Conservation (phyloP, 495 filamentous ascomycete genomes). For the Podospora comata region DNA sequence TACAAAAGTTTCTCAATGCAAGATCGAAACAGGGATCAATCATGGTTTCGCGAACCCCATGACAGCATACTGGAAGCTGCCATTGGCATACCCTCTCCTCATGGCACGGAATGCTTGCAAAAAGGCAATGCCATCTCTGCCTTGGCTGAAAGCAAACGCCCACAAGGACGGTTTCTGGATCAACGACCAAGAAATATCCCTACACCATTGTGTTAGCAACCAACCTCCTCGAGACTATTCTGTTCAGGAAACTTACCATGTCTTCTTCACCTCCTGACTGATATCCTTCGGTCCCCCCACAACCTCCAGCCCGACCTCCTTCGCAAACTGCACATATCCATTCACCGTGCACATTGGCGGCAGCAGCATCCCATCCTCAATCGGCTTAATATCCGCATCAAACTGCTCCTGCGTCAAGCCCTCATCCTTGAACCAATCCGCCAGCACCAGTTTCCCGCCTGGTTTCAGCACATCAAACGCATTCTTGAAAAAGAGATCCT, state of each 20-base stretch:
- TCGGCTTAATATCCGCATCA: slow-evolving; percentile 52
- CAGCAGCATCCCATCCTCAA: slow-evolving; percentile 59
- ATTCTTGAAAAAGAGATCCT: slow-evolving; percentile 54
- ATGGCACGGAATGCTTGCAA: slow-evolving; percentile 58
- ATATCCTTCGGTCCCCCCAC: slow-evolving; percentile 51
- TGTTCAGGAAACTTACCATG: slow-evolving; percentile 46
- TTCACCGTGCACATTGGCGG: slow-evolving; percentile 49
- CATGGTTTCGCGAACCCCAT: slow-evolving; percentile 51
- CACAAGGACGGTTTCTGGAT: slow-evolving; percentile 55
- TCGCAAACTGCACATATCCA: slow-evolving; percentile 49
- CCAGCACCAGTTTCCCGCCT: slow-evolving; percentile 50
- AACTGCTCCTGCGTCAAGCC: slow-evolving; percentile 41
- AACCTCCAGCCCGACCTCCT: slow-evolving; percentile 42
- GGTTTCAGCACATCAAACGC: slow-evolving; percentile 39
- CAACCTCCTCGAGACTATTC: too few relatives aligned
- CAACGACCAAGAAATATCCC: slow-evolving; percentile 60
- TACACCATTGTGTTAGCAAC: slow-evolving; percentile 23
- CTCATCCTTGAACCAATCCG: slow-evolving; percentile 56
- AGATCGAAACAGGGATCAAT: neutral
- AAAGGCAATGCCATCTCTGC: slow-evolving; percentile 56
- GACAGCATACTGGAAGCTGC: slow-evolving; percentile 55
- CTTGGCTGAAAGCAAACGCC: slow-evolving; percentile 56
- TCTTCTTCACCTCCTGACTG: slow-evolving; percentile 53
- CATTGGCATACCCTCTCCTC: slow-evolving; percentile 56
- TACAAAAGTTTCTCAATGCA: neutral